Evolutionary conservation across 306 rosid species (phyloP).

Genomic region (Abrus precatorius): DNA sequence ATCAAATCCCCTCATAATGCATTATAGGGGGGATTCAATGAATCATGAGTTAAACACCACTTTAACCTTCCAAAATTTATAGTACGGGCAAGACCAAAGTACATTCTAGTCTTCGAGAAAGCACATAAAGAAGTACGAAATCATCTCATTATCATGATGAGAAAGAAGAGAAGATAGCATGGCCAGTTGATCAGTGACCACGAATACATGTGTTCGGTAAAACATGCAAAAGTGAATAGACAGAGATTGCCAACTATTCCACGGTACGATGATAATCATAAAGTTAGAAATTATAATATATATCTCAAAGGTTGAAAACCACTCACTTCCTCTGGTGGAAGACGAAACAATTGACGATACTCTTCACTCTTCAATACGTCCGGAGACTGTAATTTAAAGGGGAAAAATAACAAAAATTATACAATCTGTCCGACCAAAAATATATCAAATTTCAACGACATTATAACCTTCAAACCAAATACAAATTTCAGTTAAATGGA

Average conservation of each 20-base stretch:
- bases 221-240: constrained; percentile 32
- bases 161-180: not conserved
- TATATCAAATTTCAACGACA: constrained; percentile 5
- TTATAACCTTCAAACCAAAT: constrained; percentile 13
- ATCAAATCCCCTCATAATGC: constrained; percentile 5
- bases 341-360: constrained; percentile 94
- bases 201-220: not conserved
- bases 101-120: constrained; percentile 30
- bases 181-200: not conserved
- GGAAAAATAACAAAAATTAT: not conserved
- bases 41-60: constrained; percentile 23
- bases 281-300: constrained; percentile 17
- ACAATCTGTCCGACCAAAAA: not conserved
- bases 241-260: constrained; percentile 28
- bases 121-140: not conserved
- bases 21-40: not conserved
- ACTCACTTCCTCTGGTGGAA: constrained; percentile 91
- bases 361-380: constrained; percentile 82
- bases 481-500: constrained; percentile 22
- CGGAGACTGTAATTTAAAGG: constrained; percentile 56
- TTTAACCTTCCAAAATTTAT: constrained; percentile 2
- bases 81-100: constrained; percentile 1
- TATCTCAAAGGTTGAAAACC: constrained; percentile 29
- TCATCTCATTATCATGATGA: constrained; percentile 33
- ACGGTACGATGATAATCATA: constrained; percentile 3